Evolutionary conservation across 2,329 filamentous ascomycete species (phyloP), one percentile per base, ranked within the genome.

Genomic region (Cladosporium austrohemisphaericum): DNA sequence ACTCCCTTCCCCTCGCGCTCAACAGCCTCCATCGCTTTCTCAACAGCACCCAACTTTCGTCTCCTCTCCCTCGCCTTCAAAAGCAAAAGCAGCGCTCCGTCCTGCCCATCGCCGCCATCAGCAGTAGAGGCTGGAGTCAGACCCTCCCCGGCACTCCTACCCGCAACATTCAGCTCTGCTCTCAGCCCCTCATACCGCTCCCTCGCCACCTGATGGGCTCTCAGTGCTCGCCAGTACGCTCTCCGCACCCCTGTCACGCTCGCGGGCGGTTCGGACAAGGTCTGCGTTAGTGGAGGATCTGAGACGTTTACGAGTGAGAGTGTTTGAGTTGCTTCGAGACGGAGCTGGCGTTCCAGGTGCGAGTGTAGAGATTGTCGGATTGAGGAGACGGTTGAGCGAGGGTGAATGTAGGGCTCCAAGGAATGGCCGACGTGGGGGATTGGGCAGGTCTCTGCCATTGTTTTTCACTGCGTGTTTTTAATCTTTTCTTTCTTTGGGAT

Each of bases 201-300:
- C 40, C 62, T 60, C 3, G 64, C 63, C 8, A 49, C 52, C 14
- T 53, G 41, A 46, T 66, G 62, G 3, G 61, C 62, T 33, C 59
- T 50, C 38, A 66, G 49, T 10, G 64, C 63, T 41, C 57, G 52
- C 33, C 57, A 51, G 50, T 65, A 66, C 8, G 64, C 63, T 51
- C 55, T 59, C 6, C 61, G 58, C 4, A 64, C 62, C 4, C 63
- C 62, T 9, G 40, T 54, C 4, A 65, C 41, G 1, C 52, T 40
- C 19, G 57, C 37, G 4, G 54, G 50, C 18, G 58, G 49, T 10
- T 53, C 40, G 9, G 44, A 25, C 19, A 51, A 33, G 3, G 40
- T 37, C 25, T 7, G 48, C 35, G 36, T 33, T 4, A 28, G 45
- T 16, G 16, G 41, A 7, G 25, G 52, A 22, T 33, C 32, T 32